Evolutionary conservation across 2,329 filamentous ascomycete genomes (phyloP), one percentile per base, ranked within the genome.

Genomic region (Neofusicoccum ribis): DNA sequence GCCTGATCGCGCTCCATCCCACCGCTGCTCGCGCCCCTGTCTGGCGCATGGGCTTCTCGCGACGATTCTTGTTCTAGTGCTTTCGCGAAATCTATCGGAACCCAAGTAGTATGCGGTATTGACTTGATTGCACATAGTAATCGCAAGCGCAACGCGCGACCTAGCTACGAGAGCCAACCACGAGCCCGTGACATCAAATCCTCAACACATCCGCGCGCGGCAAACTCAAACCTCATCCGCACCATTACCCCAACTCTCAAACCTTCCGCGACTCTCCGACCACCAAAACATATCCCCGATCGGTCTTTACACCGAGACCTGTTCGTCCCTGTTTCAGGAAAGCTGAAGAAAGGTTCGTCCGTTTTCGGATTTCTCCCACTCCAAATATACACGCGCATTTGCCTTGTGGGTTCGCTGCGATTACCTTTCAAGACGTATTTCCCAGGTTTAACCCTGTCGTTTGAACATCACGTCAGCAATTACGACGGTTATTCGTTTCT

Each of bases 141-240:
- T 60, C 56, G 41, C 56, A 47, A 36, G 31, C 56, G 54, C 56
- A 37, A 14, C 43, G 41, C 56, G 56, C 56, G 31, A 60, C 31
- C 34, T 47, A 60, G 43, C 56, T 60, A 47, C 56, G 56, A 46
- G 27, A 46, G 36, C 54, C 54, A 46, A 41, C 36, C 54, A 46
- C 54, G 20, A 36, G 56, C 31, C 23, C 41, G 54, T 27, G 11
- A 46, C 41, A 36, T 36, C 41, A 27, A 34, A 60, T 47, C 31
- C 56, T 27, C 56, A 47, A 60, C 43, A 37, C 31, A 47, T 37
- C 43, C 41, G 15, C 54, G 43, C 56, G 27, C 27, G 23, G 17
- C 56, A 34, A 36, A 5, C 41, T 59, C 54, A 20, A 36, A 37
- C 31, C 31, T 47, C 27, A 43, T 23, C 43, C 56, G 43, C 41